Evolutionary conservation across 768 basidiomycete genomes (phyloP).

Genomic region (Astraeus odoratus): DNA sequence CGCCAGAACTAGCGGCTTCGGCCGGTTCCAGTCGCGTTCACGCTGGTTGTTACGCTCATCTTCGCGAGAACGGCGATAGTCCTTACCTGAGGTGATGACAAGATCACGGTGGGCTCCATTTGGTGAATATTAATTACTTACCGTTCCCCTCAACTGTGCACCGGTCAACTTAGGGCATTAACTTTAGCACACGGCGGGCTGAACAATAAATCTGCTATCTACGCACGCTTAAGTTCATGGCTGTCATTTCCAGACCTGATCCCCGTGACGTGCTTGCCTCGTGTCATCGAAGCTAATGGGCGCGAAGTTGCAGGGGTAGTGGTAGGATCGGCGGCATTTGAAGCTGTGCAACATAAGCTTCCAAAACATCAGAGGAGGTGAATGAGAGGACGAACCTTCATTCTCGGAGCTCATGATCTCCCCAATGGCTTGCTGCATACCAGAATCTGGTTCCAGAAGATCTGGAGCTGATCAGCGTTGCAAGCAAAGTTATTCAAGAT

Average conservation of each 20-base stretch:
- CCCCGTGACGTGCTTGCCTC: too few relatives aligned
- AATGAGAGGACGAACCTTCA: constrained; percentile 20
- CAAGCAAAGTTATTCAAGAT: background rate
- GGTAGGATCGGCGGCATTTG: too few relatives aligned
- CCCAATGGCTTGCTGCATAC: constrained; percentile 61
- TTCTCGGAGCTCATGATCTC: constrained; percentile 48
- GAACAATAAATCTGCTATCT: background rate
- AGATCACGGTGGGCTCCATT: constrained; percentile 3
- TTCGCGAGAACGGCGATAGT: constrained; percentile 22
- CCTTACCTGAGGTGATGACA: constrained; percentile 16
- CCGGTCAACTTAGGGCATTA: background rate
- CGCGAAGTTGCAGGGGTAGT: too few relatives aligned
- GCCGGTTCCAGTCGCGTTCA: constrained; percentile 43
- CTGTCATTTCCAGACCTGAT: too few relatives aligned
- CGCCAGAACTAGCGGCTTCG: constrained; percentile 10
- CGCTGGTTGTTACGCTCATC: constrained; percentile 33
- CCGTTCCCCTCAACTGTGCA: background rate
- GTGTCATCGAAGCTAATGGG: too few relatives aligned
- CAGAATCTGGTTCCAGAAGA: constrained; percentile 61
- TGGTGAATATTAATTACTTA: constrained; percentile 7
- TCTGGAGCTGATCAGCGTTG: constrained; percentile 33
- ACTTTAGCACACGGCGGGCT: background rate
- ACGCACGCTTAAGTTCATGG: background rate
- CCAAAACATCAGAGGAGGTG: background rate
- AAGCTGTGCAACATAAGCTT: background rate